phyloP scores from a whole-genome alignment of 495 filamentous ascomycete genomes.

The Penicillium samsonianum region DNA sequence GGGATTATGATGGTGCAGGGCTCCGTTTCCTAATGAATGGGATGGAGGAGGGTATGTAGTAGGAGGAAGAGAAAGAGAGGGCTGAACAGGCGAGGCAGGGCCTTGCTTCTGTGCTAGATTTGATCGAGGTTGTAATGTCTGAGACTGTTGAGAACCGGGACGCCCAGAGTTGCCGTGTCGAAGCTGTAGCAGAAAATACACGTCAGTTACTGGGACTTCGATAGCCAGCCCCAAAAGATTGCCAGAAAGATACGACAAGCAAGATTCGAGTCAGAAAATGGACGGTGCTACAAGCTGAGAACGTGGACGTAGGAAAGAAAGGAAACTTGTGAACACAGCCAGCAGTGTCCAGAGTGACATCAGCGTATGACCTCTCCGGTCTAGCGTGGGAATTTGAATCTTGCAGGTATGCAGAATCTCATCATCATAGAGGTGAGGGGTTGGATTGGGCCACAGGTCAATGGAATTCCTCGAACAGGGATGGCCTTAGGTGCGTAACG shows the following conservation, averaged over 20 bases:
- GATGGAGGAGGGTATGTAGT: slow-evolving; percentile 60
- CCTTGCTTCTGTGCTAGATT: slow-evolving; percentile 64
- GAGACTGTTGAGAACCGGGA: slow-evolving; percentile 38
- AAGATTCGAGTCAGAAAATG: slow-evolving; percentile 9
- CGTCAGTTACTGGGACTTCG: slow-evolving; percentile 27
- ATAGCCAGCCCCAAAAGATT: slow-evolving; percentile 7
- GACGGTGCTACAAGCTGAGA: slow-evolving; percentile 27
- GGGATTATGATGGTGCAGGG: slow-evolving; percentile 46
- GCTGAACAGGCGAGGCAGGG: slow-evolving; percentile 50
- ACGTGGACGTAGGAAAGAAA: slow-evolving; percentile 22
- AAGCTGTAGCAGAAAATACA: slow-evolving; percentile 32
- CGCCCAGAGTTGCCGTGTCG: slow-evolving; percentile 35
- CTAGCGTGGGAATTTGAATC: slow-evolving; percentile 23
- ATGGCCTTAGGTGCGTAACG: slow-evolving; percentile 25
- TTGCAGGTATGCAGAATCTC: slow-evolving; percentile 14
- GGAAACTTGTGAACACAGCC: slow-evolving; percentile 23
- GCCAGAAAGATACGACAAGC: slow-evolving; percentile 19
- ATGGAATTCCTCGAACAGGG: slow-evolving; percentile 27
- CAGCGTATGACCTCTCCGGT: slow-evolving; percentile 7
- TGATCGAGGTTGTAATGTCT: slow-evolving; percentile 58
- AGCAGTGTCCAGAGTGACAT: slow-evolving; percentile 27
- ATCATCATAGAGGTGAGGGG: slow-evolving; percentile 11
- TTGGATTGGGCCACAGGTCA: slow-evolving; percentile 18
- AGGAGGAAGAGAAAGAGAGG: slow-evolving; percentile 48
- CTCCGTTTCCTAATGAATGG: slow-evolving; percentile 46